Base-by-base conservation (phyloP, 2,329 filamentous ascomycete genomes). In the Hymenoscyphus fructigenus region DNA sequence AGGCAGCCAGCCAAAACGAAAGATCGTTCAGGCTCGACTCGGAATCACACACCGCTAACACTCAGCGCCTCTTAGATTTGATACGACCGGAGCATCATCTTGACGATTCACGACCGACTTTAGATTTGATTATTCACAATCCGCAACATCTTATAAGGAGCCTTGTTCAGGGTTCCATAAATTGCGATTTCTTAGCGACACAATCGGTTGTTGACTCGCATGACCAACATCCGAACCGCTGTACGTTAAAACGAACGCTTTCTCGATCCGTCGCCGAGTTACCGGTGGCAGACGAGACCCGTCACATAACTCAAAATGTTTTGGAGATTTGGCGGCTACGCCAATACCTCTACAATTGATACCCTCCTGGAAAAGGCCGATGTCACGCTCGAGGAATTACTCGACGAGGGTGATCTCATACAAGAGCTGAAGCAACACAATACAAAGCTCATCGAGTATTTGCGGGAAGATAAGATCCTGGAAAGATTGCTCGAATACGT, bases 381-480 rank as follows among this genome's bases (percentile, higher is more conserved):
- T 80, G 93, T 97, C 77, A 93, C 91, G 61, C 89, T 98, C 70
- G 95, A 99, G 80, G 94, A 98, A 77, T 84, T 99, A 66, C 88
- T 99, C 68, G 93, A 98, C 78, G 95, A 99, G 83, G 91, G 91
- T 75, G 95, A 99, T 77, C 82, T 98, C 74, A 95, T 98, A 72
- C 93, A 97, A 78, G 95, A 99, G 84, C 86, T 99, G 69, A 99
- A 98, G 82, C 92, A 96, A 79, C 93, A 97, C 81, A 98, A 99
- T 81, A 90, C 92, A 65, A 97, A 97, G 82, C 89, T 99, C 68
- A 93, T 98, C 78, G 93, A 98, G 80, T 98, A 94, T 76, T 83
- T 99, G 67, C 89, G 95, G 73, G 92, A 96, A 75, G 92, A 96
- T 72, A 86, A 88, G 73, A 88, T 96, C 64, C 86, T 99, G 68